Conservation (phyloP, 768 basidiomycete species). For the Amanita thiersii region DNA sequence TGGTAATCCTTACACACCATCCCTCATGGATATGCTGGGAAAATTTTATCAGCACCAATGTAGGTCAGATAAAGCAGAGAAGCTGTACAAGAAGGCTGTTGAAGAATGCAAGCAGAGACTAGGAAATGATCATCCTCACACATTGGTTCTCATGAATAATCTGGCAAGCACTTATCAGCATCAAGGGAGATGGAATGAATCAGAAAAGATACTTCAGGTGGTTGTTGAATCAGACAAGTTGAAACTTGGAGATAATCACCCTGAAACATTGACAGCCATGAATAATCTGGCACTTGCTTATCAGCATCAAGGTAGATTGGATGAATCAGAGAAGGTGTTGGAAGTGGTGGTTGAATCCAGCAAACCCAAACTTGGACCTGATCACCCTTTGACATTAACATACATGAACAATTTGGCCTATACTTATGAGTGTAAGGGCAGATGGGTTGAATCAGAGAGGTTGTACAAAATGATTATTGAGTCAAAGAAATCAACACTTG, state of each 20-base stretch:
- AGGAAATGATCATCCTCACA: no score
- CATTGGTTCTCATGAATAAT: no score
- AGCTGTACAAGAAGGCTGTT: background rate
- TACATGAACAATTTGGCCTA: background rate
- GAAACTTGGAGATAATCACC: slow-evolving; percentile 1
- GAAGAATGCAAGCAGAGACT: no score
- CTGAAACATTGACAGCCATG: background rate
- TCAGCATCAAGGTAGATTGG: background rate
- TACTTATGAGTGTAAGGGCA: background rate
- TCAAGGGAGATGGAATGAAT: background rate
- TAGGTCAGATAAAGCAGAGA: background rate
- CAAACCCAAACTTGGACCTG: background rate
- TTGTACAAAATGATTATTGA: background rate
- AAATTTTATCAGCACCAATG: no score
- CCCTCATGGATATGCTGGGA: no score
- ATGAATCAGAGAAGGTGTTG: slow-evolving; percentile 1
- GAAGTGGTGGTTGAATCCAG: background rate
- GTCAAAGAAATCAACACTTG: background rate
- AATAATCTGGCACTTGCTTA: background rate
- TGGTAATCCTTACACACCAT: no score
- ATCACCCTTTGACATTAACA: background rate
- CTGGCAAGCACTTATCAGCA: no score
- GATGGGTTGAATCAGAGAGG: background rate
- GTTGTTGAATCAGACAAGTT: background rate
- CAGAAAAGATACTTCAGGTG: background rate